A percentile compares a stretch with the other conserved stretches of the same genome.
These are phyloP conservation scores for Auricularia sp. DNA, from an alignment of 768 basidiomycete species.

Conservation along the genomic window DNA sequence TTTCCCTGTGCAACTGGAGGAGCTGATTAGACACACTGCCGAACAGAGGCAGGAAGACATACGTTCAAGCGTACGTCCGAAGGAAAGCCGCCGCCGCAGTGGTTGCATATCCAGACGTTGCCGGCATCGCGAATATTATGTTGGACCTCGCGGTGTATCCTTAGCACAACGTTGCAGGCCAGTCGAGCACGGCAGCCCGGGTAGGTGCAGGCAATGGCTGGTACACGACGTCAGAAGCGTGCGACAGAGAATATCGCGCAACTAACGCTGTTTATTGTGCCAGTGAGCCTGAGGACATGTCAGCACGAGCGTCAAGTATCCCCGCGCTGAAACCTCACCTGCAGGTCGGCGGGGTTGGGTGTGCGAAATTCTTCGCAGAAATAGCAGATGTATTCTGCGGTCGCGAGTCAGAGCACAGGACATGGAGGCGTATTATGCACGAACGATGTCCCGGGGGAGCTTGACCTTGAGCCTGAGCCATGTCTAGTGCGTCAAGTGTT, in stretches of 20 bases:
- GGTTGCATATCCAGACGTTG: too few relatives aligned
- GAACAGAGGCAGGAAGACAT: too few relatives aligned
- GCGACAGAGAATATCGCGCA: neutral
- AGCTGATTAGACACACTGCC: too few relatives aligned
- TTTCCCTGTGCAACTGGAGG: too few relatives aligned
- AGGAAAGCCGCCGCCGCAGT: too few relatives aligned
- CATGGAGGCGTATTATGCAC: neutral
- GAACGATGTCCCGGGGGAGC: neutral
- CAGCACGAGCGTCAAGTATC: neutral
- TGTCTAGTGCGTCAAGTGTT: too few relatives aligned
- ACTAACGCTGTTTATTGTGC: neutral
- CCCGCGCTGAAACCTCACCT: neutral
- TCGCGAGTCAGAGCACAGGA: neutral
- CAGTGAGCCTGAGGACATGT: neutral
- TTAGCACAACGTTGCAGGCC: neutral
- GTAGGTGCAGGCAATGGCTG: neutral
- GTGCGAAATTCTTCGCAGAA: neutral
- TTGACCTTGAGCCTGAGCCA: too few relatives aligned
- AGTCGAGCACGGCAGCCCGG: neutral
- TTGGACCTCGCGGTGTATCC: neutral
- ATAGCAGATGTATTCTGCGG: neutral
- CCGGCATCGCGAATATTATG: too few relatives aligned
- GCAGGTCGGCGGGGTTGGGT: neutral
- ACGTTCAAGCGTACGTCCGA: too few relatives aligned
- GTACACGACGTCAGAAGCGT: neutral